Conservation (phyloP, 2,329 filamentous ascomycete species). For the Hypoxylon sp. region DNA sequence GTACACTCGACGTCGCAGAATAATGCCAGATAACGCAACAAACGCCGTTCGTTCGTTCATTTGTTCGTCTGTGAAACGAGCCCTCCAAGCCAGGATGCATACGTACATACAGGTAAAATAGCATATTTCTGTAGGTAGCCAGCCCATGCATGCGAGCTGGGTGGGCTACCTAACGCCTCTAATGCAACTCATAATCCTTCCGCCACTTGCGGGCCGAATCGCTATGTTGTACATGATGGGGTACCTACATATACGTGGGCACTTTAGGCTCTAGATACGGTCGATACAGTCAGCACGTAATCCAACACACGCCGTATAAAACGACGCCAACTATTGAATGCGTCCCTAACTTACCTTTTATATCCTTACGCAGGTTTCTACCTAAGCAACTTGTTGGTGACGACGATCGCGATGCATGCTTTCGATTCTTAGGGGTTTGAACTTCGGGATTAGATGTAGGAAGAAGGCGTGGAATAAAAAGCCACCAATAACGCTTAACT, state of each 20-base stretch:
- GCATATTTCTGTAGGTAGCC: not conserved
- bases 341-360: not conserved
- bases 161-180: not conserved
- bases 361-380: not conserved
- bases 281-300: constrained; percentile 20
- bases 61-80: constrained; percentile 12
- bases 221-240: constrained; percentile 35
- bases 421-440: constrained; percentile 19
- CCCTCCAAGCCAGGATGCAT: not conserved
- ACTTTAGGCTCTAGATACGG: constrained; percentile 10
- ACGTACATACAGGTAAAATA: too few species aligned
- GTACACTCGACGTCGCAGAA: constrained; percentile 21
- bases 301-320: not conserved
- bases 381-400: not conserved
- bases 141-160: constrained; percentile 14
- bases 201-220: constrained; percentile 41
- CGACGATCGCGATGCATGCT: constrained; percentile 19
- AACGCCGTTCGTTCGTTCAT: not conserved
- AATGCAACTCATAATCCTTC: constrained; percentile 44
- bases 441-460: constrained; percentile 6
- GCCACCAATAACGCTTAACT: constrained; percentile 3
- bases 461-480: constrained; percentile 9
- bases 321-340: not conserved
- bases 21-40: constrained; percentile 10
- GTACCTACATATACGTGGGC: constrained; percentile 3